phyloP scores from a whole-genome alignment of 495 filamentous ascomycete genomes.

The Aspergillus incahuasiensis region DNA sequence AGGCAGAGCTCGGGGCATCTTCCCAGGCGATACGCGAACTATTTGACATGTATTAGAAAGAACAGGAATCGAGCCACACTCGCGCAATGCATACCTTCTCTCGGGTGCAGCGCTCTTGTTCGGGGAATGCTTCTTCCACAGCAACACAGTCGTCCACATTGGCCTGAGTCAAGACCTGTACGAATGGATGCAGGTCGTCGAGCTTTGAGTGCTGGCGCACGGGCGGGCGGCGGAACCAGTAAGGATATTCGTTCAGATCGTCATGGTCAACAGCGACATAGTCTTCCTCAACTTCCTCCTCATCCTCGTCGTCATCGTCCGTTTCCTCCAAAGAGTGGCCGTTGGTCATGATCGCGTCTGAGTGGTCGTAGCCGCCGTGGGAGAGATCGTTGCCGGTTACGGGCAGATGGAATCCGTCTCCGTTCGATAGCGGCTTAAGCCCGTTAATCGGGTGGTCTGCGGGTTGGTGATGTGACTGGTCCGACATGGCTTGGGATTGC shows the following conservation, averaged over 20 bases:
- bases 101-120: conserved; percentile 64
- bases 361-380: conserved; percentile 25
- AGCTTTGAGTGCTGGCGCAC: conserved; percentile 39
- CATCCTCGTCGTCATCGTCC: conserved; percentile 37
- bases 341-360: conserved; percentile 29
- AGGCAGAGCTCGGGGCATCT: conserved; percentile 74
- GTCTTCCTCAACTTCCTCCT: conserved; percentile 41
- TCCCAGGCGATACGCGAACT: conserved; percentile 81
- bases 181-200: conserved; percentile 60
- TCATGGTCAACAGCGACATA: conserved; percentile 43
- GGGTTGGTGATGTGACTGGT: conserved; percentile 11
- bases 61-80: not conserved
- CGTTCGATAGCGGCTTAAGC: conserved; percentile 34
- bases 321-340: conserved; percentile 31
- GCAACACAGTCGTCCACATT: conserved; percentile 73
- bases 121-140: conserved; percentile 73
- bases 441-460: conserved; percentile 22
- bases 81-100: conserved; percentile 64
- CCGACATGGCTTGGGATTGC: conserved; percentile 16
- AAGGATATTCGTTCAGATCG: conserved; percentile 40
- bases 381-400: conserved; percentile 32
- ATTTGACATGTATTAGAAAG: not conserved
- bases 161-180: conserved; percentile 63
- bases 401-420: conserved; percentile 27
- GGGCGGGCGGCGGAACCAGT: conserved; percentile 41